Evolutionary conservation across 129 eudicot genomes (phyloP), one percentile per base, ranked within the genome.

Genomic region (Pseudognaphalium luteoalbum): DNA sequence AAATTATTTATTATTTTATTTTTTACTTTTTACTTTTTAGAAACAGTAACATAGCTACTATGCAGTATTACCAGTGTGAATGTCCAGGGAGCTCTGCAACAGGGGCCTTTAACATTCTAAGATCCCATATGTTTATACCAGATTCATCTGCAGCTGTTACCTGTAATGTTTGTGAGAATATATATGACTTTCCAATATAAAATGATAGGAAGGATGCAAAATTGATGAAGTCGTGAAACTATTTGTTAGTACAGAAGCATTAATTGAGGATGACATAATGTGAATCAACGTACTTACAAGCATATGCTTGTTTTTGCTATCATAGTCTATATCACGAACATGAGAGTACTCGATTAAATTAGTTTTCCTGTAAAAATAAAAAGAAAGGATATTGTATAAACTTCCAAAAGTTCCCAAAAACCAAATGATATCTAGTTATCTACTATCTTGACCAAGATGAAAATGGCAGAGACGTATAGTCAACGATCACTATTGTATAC

Each of bases 121-220:
- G 88, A 86, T 94, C 99, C 99, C 99, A 91, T 77, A 94, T 82
- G 42, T 86, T 92, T 81, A 94, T 89, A 72, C 99, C 97, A 56
- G 96, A 88, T 77, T 94, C 99, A 81, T 94, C 99, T 66, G 93
- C 97, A 19, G 99, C 96, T 62, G 97, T 94, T 72, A 87, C 92
- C 99, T 91, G 83, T 41, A 74, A 33, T 56, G 44, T 82, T 63
- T 57, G 22, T 71, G 59, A 81, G 71, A 50, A 82, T 4, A 76
- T 4, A 76, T 77, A 60, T 58, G 2, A 61, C 21, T 6, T 12
- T 60, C 58, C 34, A 62, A 22, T 54, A 76, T 30, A 9, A 32
- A 42, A n/a, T 16, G 11, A 22, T 41, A n/a, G 25, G 50, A 78
- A n/a, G 25, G 50, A 78, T 0, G 25, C 16, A 29, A 12, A 32